Evolutionary conservation across 768 basidiomycete genomes (phyloP).

Genomic region (Boletus vermiculosoides): DNA sequence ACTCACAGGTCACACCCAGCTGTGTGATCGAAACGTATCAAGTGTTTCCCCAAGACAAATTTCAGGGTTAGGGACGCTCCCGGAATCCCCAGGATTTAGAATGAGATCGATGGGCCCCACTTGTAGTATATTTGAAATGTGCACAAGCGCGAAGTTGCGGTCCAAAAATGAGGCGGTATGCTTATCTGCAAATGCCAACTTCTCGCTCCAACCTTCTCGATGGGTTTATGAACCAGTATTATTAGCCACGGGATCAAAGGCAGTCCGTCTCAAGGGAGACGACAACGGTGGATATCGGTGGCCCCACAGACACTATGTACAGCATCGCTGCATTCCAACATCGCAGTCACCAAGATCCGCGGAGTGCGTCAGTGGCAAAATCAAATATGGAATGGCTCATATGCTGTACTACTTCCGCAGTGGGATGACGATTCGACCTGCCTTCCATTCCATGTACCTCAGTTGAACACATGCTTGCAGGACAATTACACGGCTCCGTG

Average conservation of each 20-base stretch:
- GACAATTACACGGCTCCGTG: slow-evolving; percentile 4
- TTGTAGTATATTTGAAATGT: slow-evolving; percentile 1
- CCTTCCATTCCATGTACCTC: slow-evolving; percentile 20
- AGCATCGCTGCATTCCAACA: slow-evolving; percentile 9
- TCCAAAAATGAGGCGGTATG: slow-evolving; percentile 1
- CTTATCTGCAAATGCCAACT: slow-evolving; percentile 4
- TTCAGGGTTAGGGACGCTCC: slow-evolving; percentile 5
- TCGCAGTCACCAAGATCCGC: slow-evolving; percentile 17
- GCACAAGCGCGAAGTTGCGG: background rate
- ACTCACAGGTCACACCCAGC: background rate
- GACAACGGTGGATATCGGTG: background rate
- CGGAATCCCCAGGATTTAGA: slow-evolving; percentile 2
- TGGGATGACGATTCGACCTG: slow-evolving; percentile 1
- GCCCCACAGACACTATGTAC: slow-evolving; percentile 13
- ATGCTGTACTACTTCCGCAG: slow-evolving; percentile 14
- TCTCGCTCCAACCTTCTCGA: background rate
- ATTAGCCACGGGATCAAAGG: slow-evolving; percentile 15
- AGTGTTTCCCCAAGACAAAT: background rate
- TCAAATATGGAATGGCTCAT: slow-evolving; percentile 11
- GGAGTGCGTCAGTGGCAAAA: slow-evolving; percentile 8
- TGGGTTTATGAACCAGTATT: slow-evolving; percentile 2
- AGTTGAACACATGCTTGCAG: slow-evolving; percentile 5
- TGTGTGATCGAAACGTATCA: background rate
- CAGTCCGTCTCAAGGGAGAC: slow-evolving; percentile 1
- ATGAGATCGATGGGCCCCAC: background rate